Conservation (phyloP, 2,329 filamentous ascomycete species). For the Fusarium ramigenum region DNA sequence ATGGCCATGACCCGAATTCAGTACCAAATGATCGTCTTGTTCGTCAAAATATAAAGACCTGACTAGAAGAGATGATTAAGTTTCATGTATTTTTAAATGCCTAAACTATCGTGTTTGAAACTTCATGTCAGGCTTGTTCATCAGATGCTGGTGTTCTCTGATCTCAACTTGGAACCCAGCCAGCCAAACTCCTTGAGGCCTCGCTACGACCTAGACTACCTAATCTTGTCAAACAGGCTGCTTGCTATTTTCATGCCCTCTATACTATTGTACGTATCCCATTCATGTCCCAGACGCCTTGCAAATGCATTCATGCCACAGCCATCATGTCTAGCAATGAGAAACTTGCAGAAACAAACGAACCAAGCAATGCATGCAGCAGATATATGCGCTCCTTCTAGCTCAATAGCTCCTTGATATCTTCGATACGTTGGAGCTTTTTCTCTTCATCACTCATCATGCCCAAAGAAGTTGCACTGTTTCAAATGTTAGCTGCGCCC, state of each 20-base stretch:
- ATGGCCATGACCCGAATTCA: conserved; percentile 24
- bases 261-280: conserved; percentile 15
- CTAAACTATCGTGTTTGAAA: conserved; percentile 25
- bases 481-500: conserved; percentile 18
- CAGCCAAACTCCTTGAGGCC: conserved; percentile 9
- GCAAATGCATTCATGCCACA: conserved; percentile 6
- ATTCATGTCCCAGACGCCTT: conserved; percentile 26
- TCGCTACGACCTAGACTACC: conserved; percentile 1
- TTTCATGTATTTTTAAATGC: conserved; percentile 4
- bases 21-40: conserved; percentile 23
- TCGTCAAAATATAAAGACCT: conserved; percentile 4
- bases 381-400: conserved; percentile 40
- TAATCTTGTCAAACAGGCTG: conserved; percentile 15
- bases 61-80: conserved; percentile 25
- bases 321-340: background rate
- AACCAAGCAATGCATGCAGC: background rate
- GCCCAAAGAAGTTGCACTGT: conserved; percentile 88
- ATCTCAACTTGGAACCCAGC: conserved; percentile 18
- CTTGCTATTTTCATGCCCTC: background rate
- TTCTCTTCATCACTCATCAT: conserved; percentile 97
- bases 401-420: conserved; percentile 90
- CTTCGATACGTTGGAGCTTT: conserved; percentile 87
- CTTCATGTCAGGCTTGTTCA: conserved; percentile 31
- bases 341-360: background rate
- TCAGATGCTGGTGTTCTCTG: conserved; percentile 31